Conservation (phyloP, 768 basidiomycete species). For the Boletus eberwhitei region DNA sequence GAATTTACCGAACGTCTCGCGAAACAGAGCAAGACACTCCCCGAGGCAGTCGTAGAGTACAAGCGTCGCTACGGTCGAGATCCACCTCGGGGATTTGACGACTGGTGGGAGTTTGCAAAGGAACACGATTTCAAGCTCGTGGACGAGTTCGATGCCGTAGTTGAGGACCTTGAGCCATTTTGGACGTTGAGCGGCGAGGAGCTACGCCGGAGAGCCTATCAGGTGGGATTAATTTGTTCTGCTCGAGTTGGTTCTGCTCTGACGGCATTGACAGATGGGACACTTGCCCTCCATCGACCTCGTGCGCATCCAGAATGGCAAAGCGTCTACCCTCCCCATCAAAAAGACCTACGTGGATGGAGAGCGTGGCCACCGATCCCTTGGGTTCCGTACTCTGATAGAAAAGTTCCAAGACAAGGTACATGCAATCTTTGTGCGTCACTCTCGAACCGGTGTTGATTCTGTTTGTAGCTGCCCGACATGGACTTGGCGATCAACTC, state of each 20-base stretch:
- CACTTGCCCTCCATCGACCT: slow-evolving; percentile 81
- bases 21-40: slow-evolving; percentile 76
- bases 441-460: background rate
- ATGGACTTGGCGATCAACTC: slow-evolving; percentile 95
- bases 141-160: slow-evolving; percentile 87
- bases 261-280: slow-evolving; percentile 51
- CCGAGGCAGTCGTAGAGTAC: slow-evolving; percentile 81
- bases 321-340: slow-evolving; percentile 55
- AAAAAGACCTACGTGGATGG: slow-evolving; percentile 52
- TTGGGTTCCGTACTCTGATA: slow-evolving; percentile 74
- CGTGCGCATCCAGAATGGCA: slow-evolving; percentile 72
- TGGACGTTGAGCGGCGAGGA: slow-evolving; percentile 73
- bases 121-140: slow-evolving; percentile 71
- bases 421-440: slow-evolving; percentile 14
- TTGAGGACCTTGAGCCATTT: slow-evolving; percentile 81
- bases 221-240: slow-evolving; percentile 38
- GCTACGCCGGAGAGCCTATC: slow-evolving; percentile 55
- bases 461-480: slow-evolving; percentile 66
- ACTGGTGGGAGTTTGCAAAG: slow-evolving; percentile 82
- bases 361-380: slow-evolving; percentile 75
- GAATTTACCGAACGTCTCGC: slow-evolving; percentile 63
- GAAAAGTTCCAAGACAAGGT: slow-evolving; percentile 65
- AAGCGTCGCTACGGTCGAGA: slow-evolving; percentile 66
- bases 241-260: background rate
- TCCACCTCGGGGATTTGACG: slow-evolving; percentile 89